Base-by-base conservation (phyloP, 768 basidiomycete genomes). In the Leccinellum luteum region DNA sequence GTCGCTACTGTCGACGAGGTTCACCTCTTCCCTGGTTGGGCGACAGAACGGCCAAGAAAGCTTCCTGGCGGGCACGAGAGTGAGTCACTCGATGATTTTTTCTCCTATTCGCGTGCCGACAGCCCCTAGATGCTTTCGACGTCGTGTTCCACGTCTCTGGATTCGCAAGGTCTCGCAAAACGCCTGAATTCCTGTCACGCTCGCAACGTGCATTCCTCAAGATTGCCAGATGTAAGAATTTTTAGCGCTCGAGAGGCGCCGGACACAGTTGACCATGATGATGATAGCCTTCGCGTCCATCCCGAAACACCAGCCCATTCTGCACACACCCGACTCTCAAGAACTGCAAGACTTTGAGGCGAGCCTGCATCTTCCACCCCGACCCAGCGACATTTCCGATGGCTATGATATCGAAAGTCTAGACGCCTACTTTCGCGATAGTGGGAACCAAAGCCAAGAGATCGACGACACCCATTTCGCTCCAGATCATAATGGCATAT, bases 1-100 rank as follows among this genome's bases (percentile, higher is more conserved):
- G 48, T 60, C 34, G 54, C 63, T n/a, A 71, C 61, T 30, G 44
- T 67, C 17, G 85, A 88, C 62, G 76, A 76, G 41, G 65, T 89
- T 3, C 75, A 78, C 17, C 66, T 92, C 23, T 92, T 93, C 72
- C 92, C 92, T 5, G 90, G 92, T 2, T 94, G 90, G 89, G 92
- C 90, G 3, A 79, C 81, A 6, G 76, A 82, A 52, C 73, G 81
- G 28, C 84, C 82, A 65, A 70, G 60, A 48, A 62, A 60, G 21
- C 17, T 60, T 43, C 19, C 55, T 64, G 43, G 56, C 51, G 48
- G 66, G 55, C 69, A 64, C 65, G 74, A 71, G 50, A 60, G 72
- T 74, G 19, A 38, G 65, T 19, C 17, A 14, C 27, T 27, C 17
- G 17, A 5, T 43, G 30, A 8, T 6, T 51, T 10, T 43, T 10